A percentile compares a stretch with the other conserved stretches of the same genome.
Evolutionary conservation across 176 grass and related monocot genomes (phyloP).

Genomic region (Leersia perrieri): DNA sequence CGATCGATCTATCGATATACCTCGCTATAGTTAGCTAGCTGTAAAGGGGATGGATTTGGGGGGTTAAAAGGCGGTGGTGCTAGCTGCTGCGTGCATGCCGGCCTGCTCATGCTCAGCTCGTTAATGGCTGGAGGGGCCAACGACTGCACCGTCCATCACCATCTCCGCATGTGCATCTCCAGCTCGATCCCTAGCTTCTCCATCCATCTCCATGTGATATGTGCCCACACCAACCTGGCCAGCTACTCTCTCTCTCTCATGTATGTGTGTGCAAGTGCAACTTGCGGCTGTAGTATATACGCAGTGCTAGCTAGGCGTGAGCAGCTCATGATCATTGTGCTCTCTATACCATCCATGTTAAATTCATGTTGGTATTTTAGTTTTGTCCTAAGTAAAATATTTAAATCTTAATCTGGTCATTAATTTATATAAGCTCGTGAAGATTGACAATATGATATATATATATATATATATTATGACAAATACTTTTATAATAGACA

Average conservation of each 20-base stretch:
- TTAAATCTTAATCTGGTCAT: no score
- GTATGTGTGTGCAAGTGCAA: not conserved
- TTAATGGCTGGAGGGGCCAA: constrained; percentile 52
- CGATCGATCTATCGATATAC: not conserved
- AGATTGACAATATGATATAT: no score
- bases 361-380: no score
- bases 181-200: not conserved
- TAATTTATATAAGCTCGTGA: no score
- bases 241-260: not conserved
- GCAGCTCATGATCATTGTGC: not conserved
- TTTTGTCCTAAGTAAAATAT: no score
- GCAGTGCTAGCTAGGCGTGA: not conserved
- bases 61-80: constrained; percentile 37
- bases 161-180: constrained; percentile 32
- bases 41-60: constrained; percentile 38
- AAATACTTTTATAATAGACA: no score
- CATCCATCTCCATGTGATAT: constrained; percentile 32
- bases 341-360: no score
- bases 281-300: not conserved
- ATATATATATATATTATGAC: no score
- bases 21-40: constrained; percentile 27
- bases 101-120: constrained; percentile 22
- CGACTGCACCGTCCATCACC: constrained; percentile 52
- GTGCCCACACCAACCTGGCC: constrained; percentile 6
- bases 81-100: constrained; percentile 1